These are phyloP conservation scores for Ehretia macrophylla DNA, from an alignment of 257 asterid genomes.

Conservation along the genomic window DNA sequence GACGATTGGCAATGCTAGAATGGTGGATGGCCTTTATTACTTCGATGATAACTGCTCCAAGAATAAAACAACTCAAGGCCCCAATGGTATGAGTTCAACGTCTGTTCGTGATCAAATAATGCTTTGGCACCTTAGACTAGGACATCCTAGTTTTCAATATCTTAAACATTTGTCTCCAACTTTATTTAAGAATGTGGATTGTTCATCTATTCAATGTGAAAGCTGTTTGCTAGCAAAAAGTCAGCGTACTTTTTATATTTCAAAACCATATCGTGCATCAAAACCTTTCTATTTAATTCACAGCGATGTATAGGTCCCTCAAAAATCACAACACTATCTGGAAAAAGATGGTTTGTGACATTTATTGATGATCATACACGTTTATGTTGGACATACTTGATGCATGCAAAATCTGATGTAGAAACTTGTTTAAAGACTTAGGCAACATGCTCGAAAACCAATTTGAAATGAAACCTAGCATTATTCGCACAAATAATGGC, in stretches of 20 bases:
- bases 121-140: constrained; percentile 10
- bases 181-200: not conserved
- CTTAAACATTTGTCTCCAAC: not conserved
- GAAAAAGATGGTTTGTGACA: constrained; percentile 6
- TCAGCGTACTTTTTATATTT: not conserved
- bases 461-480: too few relatives aligned
- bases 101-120: not conserved
- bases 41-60: not conserved
- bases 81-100: not conserved
- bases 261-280: constrained; percentile 2
- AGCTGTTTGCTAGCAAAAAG: constrained; percentile 1
- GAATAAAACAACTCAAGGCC: not conserved
- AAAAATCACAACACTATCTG: not conserved
- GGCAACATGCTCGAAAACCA: too few relatives aligned
- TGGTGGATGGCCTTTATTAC: constrained; percentile 4
- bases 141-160: constrained; percentile 9
- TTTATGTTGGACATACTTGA: too few relatives aligned
- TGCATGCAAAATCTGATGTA: too few relatives aligned
- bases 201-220: constrained; percentile 1
- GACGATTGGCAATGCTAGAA: constrained; percentile 5
- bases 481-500: too few relatives aligned
- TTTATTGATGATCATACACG: constrained; percentile 5
- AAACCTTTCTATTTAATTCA: constrained; percentile 5
- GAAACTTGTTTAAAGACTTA: too few relatives aligned
- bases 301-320: constrained; percentile 8